A percentile compares a stretch with the other conserved stretches of the same genome.
Evolutionary conservation across 148 eudicot genomes (phyloP).

Genomic region (Fagopyrum tataricum): DNA sequence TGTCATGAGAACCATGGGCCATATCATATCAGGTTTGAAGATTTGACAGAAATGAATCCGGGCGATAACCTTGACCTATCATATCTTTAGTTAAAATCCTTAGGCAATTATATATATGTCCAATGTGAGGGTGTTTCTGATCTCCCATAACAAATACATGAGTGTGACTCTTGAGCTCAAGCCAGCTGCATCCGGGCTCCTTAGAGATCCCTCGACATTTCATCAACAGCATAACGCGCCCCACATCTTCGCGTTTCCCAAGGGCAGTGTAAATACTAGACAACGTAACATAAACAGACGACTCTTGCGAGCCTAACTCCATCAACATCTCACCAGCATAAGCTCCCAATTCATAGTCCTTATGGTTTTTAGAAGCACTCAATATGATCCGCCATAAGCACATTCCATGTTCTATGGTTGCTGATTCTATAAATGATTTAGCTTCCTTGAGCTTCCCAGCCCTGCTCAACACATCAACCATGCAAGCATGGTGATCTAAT

Average conservation of each 20-base stretch:
- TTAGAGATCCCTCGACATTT: constrained; percentile 43
- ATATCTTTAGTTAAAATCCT: constrained; percentile 35
- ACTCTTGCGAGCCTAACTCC: constrained; percentile 60
- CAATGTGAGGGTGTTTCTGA: constrained; percentile 46
- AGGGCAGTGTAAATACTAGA: constrained; percentile 48
- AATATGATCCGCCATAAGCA: constrained; percentile 52
- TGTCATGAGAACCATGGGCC: no score
- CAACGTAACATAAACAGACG: constrained; percentile 51
- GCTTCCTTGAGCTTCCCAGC: constrained; percentile 56
- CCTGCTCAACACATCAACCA: constrained; percentile 59
- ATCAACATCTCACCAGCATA: constrained; percentile 59
- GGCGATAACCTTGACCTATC: constrained; percentile 42
- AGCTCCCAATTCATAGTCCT: constrained; percentile 53
- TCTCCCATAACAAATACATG: constrained; percentile 61
- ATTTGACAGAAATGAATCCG: constrained; percentile 13
- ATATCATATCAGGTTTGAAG: not conserved
- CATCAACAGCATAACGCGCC: constrained; percentile 48
- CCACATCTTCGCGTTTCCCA: constrained; percentile 42
- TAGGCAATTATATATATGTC: constrained; percentile 29
- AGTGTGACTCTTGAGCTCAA: constrained; percentile 48
- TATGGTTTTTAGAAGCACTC: constrained; percentile 46
- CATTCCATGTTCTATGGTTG: constrained; percentile 45
- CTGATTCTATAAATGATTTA: constrained; percentile 43
- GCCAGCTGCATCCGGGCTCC: constrained; percentile 72
- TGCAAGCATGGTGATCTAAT: constrained; percentile 60